A percentile compares a stretch with the other conserved stretches of the same genome.
Evolutionary conservation across 257 asterid species (phyloP).

Genomic region (Solanum sitiens): DNA sequence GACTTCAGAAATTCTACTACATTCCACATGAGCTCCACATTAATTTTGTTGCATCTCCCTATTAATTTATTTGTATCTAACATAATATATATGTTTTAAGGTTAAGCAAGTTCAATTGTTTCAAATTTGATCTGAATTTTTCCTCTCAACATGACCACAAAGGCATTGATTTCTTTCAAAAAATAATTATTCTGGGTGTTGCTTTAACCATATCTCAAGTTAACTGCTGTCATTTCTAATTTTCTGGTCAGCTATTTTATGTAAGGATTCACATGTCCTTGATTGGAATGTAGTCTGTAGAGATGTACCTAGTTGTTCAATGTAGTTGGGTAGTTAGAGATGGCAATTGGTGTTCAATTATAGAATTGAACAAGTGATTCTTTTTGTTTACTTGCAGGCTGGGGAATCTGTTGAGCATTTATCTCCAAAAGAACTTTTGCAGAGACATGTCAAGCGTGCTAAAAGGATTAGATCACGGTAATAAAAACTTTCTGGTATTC

Average conservation of each 20-base stretch:
- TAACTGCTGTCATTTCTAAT: neutral
- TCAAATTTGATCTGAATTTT: neutral
- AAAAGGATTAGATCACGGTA: slow-evolving; percentile 84
- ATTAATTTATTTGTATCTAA: neutral
- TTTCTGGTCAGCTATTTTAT: neutral
- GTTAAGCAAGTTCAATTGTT: neutral
- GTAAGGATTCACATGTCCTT: neutral
- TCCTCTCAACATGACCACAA: neutral
- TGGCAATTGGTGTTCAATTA: neutral
- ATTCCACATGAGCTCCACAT: neutral
- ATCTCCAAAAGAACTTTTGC: slow-evolving; percentile 63
- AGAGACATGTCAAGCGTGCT: slow-evolving; percentile 75
- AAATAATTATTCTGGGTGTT: neutral
- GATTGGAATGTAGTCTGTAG: neutral
- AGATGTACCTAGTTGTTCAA: neutral
- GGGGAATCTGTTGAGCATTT: slow-evolving; percentile 47
- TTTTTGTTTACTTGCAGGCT: slow-evolving; percentile 35
- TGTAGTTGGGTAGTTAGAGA: neutral
- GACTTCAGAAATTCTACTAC: neutral
- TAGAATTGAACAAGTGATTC: neutral
- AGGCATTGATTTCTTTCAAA: neutral
- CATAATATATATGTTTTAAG: neutral
- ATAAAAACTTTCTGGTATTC: slow-evolving; percentile 1
- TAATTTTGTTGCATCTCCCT: neutral
- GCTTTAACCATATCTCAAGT: neutral